phyloP scores from a whole-genome alignment of 2,329 filamentous ascomycete species.

The Colletotrichum sublineola region DNA sequence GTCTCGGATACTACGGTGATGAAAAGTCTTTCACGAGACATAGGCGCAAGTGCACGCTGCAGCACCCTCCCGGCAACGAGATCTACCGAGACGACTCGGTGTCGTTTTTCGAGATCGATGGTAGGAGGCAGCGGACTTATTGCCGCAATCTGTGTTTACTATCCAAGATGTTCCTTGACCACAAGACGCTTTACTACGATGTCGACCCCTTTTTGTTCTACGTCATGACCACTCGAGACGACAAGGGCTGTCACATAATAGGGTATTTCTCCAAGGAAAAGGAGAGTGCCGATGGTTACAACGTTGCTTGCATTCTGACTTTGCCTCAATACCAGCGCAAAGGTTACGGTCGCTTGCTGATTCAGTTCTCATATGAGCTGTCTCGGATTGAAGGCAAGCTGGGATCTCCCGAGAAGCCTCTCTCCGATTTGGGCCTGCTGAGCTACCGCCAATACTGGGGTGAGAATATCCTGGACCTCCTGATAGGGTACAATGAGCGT shows the following conservation, averaged over 20 bases:
- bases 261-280: conserved; percentile 99
- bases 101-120: conserved; percentile 98
- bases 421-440: conserved; percentile 91
- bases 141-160: conserved; percentile 95
- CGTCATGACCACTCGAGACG: conserved; percentile 92
- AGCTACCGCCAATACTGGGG: conserved; percentile 99
- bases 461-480: conserved; percentile 88
- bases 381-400: conserved; percentile 95
- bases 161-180: conserved; percentile 96
- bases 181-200: conserved; percentile 99
- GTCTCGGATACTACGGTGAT: conserved; percentile 89
- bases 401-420: conserved; percentile 95
- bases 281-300: conserved; percentile 96
- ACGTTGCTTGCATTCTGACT: conserved; percentile 97
- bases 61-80: conserved; percentile 96
- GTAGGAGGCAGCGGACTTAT: conserved; percentile 92
- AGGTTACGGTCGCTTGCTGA: conserved; percentile 91
- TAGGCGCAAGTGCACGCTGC: conserved; percentile 87
- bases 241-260: conserved; percentile 93
- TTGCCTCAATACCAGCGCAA: conserved; percentile 96
- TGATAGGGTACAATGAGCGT: conserved; percentile 79
- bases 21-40: conserved; percentile 87
- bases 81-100: conserved; percentile 96
- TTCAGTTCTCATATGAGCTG: conserved; percentile 97
- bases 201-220: conserved; percentile 99